These are phyloP conservation scores for Protomyces macrosporus DNA, from an alignment of 1,139 yeast genomes.

Conservation along the genomic window DNA sequence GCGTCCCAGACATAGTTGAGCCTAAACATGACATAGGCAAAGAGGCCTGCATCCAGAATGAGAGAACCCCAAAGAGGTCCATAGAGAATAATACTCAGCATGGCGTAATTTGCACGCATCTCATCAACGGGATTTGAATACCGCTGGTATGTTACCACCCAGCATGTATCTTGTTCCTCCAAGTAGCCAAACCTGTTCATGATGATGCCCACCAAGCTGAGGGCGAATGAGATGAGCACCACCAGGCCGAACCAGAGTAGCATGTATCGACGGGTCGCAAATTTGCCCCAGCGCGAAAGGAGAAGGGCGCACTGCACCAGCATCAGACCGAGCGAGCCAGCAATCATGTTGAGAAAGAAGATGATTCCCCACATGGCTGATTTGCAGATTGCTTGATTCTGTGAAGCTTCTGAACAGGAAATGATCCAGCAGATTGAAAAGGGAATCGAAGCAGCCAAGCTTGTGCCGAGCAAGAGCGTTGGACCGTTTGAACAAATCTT, in stretches of 20 bases:
- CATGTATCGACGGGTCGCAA: neutral
- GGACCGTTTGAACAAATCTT: neutral
- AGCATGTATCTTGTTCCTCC: constrained; percentile 12
- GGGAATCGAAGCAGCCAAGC: neutral
- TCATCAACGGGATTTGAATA: neutral
- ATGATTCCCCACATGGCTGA: constrained; percentile 7
- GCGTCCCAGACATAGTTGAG: neutral
- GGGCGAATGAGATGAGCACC: neutral
- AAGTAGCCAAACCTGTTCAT: neutral
- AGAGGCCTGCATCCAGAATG: neutral
- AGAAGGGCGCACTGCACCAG: constrained; percentile 10
- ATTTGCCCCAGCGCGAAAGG: neutral
- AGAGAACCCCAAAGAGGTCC: constrained; percentile 1
- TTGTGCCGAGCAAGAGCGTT: neutral
- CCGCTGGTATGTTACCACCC: neutral
- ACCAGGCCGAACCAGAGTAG: neutral
- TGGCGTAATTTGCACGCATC: neutral
- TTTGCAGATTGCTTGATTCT: neutral
- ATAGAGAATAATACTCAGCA: constrained; percentile 1
- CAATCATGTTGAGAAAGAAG: neutral
- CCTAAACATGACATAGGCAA: neutral
- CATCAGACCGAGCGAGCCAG: constrained; percentile 2
- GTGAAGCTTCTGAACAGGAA: neutral
- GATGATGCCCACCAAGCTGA: constrained; percentile 3
- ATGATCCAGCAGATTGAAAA: constrained; percentile 3